phyloP scores from a whole-genome alignment of 1,284 basidiomycete genomes.

The Malassezia caprae region DNA sequence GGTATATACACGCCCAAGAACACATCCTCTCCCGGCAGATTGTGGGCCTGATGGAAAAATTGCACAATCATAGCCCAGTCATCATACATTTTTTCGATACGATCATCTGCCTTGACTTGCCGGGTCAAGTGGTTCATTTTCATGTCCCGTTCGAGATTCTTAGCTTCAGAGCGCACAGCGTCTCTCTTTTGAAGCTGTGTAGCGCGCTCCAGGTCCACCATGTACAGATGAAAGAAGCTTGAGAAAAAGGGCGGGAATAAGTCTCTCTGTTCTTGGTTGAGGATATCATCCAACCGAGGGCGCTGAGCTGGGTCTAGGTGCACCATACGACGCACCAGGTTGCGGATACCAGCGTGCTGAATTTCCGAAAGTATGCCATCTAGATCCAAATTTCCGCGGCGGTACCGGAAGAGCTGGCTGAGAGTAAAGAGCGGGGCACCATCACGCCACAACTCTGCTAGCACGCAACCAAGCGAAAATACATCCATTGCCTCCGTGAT shows the following conservation, averaged over 20 bases:
- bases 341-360: slow-evolving; percentile 69
- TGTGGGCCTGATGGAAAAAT: slow-evolving; percentile 14
- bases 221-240: slow-evolving; percentile 81
- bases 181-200: not conserved
- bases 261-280: slow-evolving; percentile 61
- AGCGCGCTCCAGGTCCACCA: slow-evolving; percentile 59
- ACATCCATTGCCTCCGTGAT: slow-evolving; percentile 97
- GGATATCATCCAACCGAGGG: slow-evolving; percentile 71
- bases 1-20: slow-evolving; percentile 4
- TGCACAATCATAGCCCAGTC: slow-evolving; percentile 35
- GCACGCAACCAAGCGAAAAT: slow-evolving; percentile 87
- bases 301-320: slow-evolving; percentile 65
- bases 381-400: slow-evolving; percentile 70
- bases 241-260: slow-evolving; percentile 89
- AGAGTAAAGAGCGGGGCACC: slow-evolving; percentile 87
- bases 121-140: not conserved
- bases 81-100: slow-evolving; percentile 41
- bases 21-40: not conserved
- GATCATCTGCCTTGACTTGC: slow-evolving; percentile 35
- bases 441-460: slow-evolving; percentile 91
- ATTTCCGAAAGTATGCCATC: slow-evolving; percentile 66
- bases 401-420: slow-evolving; percentile 89
- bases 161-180: not conserved
- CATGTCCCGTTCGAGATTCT: not conserved
- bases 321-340: slow-evolving; percentile 73